Percentiles rank a stretch among this genome's conserved stretches.
Evolutionary conservation across 345 rosid genomes (phyloP).

Genomic region (Euphorbia pulcherrima): DNA sequence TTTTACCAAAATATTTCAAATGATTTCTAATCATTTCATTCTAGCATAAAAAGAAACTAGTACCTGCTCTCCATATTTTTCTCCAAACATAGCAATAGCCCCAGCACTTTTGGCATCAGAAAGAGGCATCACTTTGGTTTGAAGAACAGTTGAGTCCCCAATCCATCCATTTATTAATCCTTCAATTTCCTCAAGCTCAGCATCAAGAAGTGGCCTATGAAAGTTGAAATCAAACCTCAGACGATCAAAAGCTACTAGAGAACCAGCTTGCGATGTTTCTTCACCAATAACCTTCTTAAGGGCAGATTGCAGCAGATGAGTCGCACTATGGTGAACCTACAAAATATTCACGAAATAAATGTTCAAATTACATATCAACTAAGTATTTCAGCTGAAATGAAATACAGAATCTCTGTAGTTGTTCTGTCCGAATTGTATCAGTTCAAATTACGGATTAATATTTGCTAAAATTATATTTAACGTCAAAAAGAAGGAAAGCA

Average conservation of each 20-base stretch:
- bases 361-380: background rate
- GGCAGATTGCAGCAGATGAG: conserved; percentile 91
- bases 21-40: background rate
- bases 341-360: background rate
- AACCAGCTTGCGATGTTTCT: conserved; percentile 97
- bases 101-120: conserved; percentile 77
- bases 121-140: conserved; percentile 79
- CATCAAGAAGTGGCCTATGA: conserved; percentile 57
- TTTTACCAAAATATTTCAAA: background rate
- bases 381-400: background rate
- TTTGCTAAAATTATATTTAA: background rate
- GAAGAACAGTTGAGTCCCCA: conserved; percentile 64
- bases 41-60: conserved; percentile 14
- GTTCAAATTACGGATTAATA: background rate
- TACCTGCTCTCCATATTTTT: conserved; percentile 91
- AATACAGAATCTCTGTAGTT: background rate
- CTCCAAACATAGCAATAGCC: conserved; percentile 98
- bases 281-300: conserved; percentile 78
- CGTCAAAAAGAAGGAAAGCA: background rate
- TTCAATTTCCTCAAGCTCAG: conserved; percentile 74
- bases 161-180: conserved; percentile 76
- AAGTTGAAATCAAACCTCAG: conserved; percentile 95
- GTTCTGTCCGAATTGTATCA: background rate
- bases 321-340: conserved; percentile 97
- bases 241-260: conserved; percentile 92